These are phyloP conservation scores for Apocynum venetum DNA, from an alignment of 257 asterid genomes.

Conservation along the genomic window DNA sequence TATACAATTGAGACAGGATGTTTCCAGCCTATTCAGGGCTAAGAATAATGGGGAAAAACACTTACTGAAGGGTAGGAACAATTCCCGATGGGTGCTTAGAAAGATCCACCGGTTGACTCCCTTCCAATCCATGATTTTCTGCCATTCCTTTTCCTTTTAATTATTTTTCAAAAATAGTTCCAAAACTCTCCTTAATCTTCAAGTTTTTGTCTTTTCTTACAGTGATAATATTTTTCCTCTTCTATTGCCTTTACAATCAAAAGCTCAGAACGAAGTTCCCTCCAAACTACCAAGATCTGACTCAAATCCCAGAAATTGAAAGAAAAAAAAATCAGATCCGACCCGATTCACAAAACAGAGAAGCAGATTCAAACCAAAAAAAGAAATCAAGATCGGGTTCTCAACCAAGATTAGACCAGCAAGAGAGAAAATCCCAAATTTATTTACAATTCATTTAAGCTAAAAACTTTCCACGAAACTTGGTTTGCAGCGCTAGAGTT, in stretches of 20 bases:
- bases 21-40: not conserved
- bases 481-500: not conserved
- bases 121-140: constrained; percentile 16
- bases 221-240: not conserved
- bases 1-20: not conserved
- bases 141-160: constrained; percentile 15
- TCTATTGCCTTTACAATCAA: not conserved
- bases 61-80: constrained; percentile 33
- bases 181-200: not conserved
- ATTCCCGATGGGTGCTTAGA: constrained; percentile 32
- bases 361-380: not conserved
- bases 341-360: not conserved
- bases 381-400: not conserved
- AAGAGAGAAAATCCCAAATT: not conserved
- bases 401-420: not conserved
- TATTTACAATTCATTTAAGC: not conserved
- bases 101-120: constrained; percentile 30
- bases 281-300: constrained; percentile 1
- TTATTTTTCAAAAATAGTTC: not conserved
- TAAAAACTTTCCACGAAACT: not conserved
- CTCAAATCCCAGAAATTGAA: not conserved
- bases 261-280: not conserved
- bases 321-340: not conserved
- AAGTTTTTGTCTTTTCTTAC: not conserved
- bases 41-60: not conserved